phyloP scores from a whole-genome alignment of 306 rosid species.

The Mucuna pruriens region DNA sequence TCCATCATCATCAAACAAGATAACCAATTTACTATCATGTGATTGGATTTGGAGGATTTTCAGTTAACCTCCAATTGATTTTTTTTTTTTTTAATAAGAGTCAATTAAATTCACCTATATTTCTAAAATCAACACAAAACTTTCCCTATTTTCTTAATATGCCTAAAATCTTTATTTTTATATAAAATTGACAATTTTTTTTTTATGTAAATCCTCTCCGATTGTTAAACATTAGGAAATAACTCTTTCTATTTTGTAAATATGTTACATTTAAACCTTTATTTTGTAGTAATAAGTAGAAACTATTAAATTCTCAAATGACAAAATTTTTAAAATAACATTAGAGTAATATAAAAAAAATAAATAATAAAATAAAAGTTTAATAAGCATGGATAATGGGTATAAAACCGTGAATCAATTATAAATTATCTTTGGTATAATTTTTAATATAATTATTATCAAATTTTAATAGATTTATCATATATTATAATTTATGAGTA shows the following conservation, averaged over 20 bases:
- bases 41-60: background rate
- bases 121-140: background rate
- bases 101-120: background rate
- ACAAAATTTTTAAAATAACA: background rate
- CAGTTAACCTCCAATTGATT: background rate
- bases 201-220: background rate
- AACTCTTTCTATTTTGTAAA: background rate
- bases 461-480: too few relatives aligned
- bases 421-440: too few relatives aligned
- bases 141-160: background rate
- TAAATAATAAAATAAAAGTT: background rate
- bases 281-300: background rate
- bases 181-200: background rate
- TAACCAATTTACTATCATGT: background rate
- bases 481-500: too few relatives aligned
- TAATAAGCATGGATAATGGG: too few relatives aligned
- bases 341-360: background rate
- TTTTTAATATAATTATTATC: too few relatives aligned
- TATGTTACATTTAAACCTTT: background rate
- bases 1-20: constrained; percentile 1
- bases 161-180: background rate
- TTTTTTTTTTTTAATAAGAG: background rate
- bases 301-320: background rate
- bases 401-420: too few relatives aligned
- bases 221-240: background rate